Conservation (phyloP, 1,284 basidiomycete species). For the Fomitopsis betulina region DNA sequence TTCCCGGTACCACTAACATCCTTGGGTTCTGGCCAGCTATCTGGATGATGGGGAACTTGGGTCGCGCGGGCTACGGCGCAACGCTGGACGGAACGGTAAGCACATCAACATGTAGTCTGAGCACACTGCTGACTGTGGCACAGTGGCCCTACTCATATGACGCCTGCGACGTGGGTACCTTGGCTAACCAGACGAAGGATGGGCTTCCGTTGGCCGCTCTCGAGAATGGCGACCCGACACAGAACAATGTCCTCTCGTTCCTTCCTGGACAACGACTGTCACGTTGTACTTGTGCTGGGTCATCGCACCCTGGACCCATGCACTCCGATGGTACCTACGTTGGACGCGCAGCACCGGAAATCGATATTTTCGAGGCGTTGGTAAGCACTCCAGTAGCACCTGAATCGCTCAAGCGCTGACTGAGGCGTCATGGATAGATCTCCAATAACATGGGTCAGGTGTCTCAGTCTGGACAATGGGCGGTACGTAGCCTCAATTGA, state of each 20-base stretch:
- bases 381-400: conserved; percentile 1
- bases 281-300: conserved; percentile 77
- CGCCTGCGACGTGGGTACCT: conserved; percentile 53
- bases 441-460: conserved; percentile 29
- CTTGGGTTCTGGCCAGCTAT: conserved; percentile 51
- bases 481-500: conserved; percentile 20
- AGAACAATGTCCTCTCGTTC: conserved; percentile 45
- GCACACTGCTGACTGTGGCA: not conserved
- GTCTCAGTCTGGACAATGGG: conserved; percentile 44
- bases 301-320: conserved; percentile 80
- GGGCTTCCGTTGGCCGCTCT: conserved; percentile 36
- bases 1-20: conserved; percentile 70
- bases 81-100: conserved; percentile 49
- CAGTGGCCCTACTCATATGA: conserved; percentile 57
- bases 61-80: conserved; percentile 57
- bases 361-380: conserved; percentile 70
- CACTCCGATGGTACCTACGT: conserved; percentile 51
- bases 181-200: conserved; percentile 41
- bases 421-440: not conserved
- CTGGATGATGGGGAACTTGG: conserved; percentile 55
- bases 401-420: not conserved
- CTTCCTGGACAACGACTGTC: conserved; percentile 77
- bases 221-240: conserved; percentile 32
- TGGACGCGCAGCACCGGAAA: conserved; percentile 84
- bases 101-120: not conserved